Evolutionary conservation across 2,329 filamentous ascomycete species (phyloP), one percentile per base, ranked within the genome.

Genomic region (Paraphoma sp.): DNA sequence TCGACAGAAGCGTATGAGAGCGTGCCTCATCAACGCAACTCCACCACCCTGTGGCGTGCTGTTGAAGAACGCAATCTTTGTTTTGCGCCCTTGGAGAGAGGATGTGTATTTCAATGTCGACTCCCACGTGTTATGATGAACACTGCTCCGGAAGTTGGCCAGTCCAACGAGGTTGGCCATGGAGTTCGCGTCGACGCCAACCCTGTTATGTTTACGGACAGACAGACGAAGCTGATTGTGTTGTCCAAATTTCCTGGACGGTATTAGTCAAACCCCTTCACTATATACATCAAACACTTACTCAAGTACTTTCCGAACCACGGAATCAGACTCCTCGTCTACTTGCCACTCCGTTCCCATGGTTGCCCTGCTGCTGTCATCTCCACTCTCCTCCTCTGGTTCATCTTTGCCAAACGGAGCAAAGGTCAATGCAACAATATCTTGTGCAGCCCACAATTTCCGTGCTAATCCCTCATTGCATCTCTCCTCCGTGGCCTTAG

Each of bases 11-110:
- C 91, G 84, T 45, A 93, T 85, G 30, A 94, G 77, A 10, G 91
- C 89, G 73, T 94, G 91, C 28, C 91, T 83, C 91, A 94, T 94
- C 48, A 93, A 80, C 5, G 90, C 90, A 8, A 94, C 91, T 42
- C 91, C 90, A 48, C 91, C 91, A n/a, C 91, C 90, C 70, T 93
- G 90, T 1, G 90, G 90, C 1, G 90, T 93, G 51, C 87, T 86
- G 71, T 89, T 92, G 81, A 93, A 93, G 77, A 92, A 93, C 1
- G 89, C 90, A 65, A 93, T 82, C 70, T 87, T 89, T 57, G 85
- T 83, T 54, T 89, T 87, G 48, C 86, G 83, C 54, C 81, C 71
- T 62, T 88, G 88, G 46, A 93, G 81, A 29, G 86, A 83, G 36
- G 84, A 76, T 46, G 86, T 88, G 64, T 85, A 92, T 48, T 86